Base-by-base conservation (phyloP, 2,329 filamentous ascomycete species). In the Didymella glomerata region DNA sequence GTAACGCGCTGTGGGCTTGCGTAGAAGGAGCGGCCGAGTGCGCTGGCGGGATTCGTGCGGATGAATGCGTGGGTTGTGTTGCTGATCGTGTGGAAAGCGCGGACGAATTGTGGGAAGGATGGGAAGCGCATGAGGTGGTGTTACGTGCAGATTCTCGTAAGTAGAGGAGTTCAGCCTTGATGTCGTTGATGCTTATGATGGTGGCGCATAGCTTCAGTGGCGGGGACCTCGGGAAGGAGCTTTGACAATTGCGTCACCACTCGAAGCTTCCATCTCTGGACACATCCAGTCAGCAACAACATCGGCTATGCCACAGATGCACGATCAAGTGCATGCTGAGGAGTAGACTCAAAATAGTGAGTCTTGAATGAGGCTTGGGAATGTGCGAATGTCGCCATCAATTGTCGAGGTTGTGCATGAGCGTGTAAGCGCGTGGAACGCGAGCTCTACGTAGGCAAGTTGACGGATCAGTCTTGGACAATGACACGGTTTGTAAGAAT, bases 121-220 rank as follows among this genome's bases (percentile, higher is more conserved):
- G 80, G 79, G 59, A 83, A 73, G 73, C 82, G 83, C 83, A 85
- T 84, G 66, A 64, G 68, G 65, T 60, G 46, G 51, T 34, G 24
- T 59, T 61, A 57, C 45, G 38, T 57, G 14, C 11, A 20, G 7
- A 6, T 1, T 16, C 28, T 9, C 9, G 3, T 5, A 13, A 4
- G 32, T 16, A 34, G 7, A n/a, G 32, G 2, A 6, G 4, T 36
- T 36, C 32, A 36, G 32, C 32, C 16, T 36, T n/a, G 5, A 20
- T 40, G 5, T 20, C 9, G 41, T 34, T 60, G 34, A 53, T 67
- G 68, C 64, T 67, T 64, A 68, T 68, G 61, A 57, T 62, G 64
- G 68, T 62, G 63, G 66, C 66, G 65, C 61, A 64, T 57, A 69
- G 67, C 65, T 70, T 53, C 55, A 44, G 54, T 48, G 48, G 63